Percentiles rank a stretch among this genome's conserved stretches.
Conservation (phyloP, 1,284 basidiomycete genomes). For the Erythrobasidium hasegawianum region DNA sequence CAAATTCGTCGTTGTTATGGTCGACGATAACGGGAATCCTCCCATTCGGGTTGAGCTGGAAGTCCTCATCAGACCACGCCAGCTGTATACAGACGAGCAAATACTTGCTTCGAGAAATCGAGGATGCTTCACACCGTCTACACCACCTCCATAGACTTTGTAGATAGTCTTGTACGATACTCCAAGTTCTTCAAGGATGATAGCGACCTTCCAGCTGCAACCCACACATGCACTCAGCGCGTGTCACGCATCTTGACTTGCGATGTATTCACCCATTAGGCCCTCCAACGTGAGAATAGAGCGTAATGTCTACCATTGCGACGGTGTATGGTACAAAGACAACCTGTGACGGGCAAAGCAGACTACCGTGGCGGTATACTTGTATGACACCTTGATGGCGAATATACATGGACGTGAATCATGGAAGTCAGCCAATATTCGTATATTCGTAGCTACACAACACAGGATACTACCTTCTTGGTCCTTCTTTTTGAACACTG, state of each 20-base stretch:
- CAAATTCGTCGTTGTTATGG: slow-evolving; percentile 48
- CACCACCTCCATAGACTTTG: background rate
- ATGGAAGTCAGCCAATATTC: too few species aligned
- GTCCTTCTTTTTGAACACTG: too few species aligned
- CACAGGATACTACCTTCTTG: too few species aligned
- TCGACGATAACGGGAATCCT: slow-evolving; percentile 46
- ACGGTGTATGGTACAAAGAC: background rate
- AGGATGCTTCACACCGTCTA: background rate
- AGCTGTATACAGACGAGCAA: too few species aligned
- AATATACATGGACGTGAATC: too few species aligned
- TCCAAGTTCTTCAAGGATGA: slow-evolving; percentile 10
- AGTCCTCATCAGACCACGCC: too few species aligned
- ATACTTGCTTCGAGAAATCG: background rate
- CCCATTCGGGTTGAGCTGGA: slow-evolving; percentile 12
- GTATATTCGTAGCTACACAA: too few species aligned
- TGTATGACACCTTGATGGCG: too few species aligned
- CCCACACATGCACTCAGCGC: background rate
- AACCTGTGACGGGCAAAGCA: too few species aligned
- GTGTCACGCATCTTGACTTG: background rate
- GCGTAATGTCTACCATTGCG: slow-evolving; percentile 38
- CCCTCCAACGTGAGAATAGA: slow-evolving; percentile 11
- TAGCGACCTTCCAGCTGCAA: slow-evolving; percentile 13
- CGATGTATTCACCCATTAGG: background rate
- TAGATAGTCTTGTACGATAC: slow-evolving; percentile 11
- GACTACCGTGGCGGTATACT: too few species aligned